Evolutionary conservation across 2,329 filamentous ascomycete species (phyloP), one percentile per base, ranked within the genome.

Genomic region (Aspergillus sp.): DNA sequence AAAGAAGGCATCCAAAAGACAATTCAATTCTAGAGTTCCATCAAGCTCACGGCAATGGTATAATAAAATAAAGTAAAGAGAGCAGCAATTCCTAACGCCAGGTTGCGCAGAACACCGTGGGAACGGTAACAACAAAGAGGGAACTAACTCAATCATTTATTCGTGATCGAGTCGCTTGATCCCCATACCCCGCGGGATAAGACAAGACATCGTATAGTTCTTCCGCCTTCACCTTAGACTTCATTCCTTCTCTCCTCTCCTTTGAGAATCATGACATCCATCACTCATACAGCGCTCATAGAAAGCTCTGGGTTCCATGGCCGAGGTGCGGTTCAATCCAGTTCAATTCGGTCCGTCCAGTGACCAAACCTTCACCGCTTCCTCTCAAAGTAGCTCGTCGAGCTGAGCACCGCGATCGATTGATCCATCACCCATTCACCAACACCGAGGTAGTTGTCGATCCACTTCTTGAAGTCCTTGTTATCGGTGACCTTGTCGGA

Each of bases 341-440:
- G 27, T 31, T 31, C 27, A 31, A 31, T 31, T 31, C 27, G 27
- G 9, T 3, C 27, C 9, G 9, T 11, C 27, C 27, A 11, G 27
- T 31, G 27, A 31, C 27, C 27, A 31, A 31, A 31, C 8, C 15
- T 37, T 43, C 37, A 46, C 55, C 93, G 86, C 76, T 86, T 93
- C 71, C 95, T 86, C 80, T 97, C 93, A 74, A 99, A 99, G 78
- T 87, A 99, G 59, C 88, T 85, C 72, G 90, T 96, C 49, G 90
- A 88, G 43, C 91, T 90, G 73, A 96, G 90, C 57, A 98, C 85
- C 41, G 93, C 93, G 33, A 98, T 91, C 31, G 92, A 96, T 80
- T 96, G 90, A 76, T 99, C 95, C 92, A 99, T 96, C 64, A 97
- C 90, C 86, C 92, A 96, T 81, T 99, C 95, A 68, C 95, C 95